phyloP scores from a whole-genome alignment of 2,329 filamentous ascomycete species.

The Arthrobotrys pseudoclavata region DNA sequence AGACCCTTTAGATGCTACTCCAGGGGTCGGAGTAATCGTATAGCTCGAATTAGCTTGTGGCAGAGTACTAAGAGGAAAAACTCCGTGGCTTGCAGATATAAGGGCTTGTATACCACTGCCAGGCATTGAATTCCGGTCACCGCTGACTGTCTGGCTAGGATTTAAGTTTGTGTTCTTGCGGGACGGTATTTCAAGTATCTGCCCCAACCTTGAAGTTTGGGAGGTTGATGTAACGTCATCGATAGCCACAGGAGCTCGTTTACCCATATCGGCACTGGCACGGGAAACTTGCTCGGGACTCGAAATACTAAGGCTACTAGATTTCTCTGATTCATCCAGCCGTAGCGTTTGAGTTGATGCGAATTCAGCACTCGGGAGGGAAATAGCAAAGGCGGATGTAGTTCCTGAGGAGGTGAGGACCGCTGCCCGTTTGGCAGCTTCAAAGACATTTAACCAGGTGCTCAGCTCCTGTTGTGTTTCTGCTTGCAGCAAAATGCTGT shows the following conservation, averaged over 20 bases:
- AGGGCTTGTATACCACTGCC: slow-evolving; percentile 83
- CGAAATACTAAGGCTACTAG: slow-evolving; percentile 71
- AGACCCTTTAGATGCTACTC: slow-evolving; percentile 4
- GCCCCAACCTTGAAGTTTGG: slow-evolving; percentile 79
- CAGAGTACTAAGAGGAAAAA: slow-evolving; percentile 76
- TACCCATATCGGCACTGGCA: slow-evolving; percentile 72
- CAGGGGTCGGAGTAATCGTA: slow-evolving; percentile 64
- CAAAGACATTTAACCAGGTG: slow-evolving; percentile 93
- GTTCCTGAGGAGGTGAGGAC: slow-evolving; percentile 74
- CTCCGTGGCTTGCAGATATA: slow-evolving; percentile 85
- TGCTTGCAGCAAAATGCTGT: slow-evolving; percentile 85
- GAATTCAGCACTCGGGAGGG: slow-evolving; percentile 89
- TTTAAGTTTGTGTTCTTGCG: slow-evolving; percentile 21
- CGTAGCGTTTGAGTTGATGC: slow-evolving; percentile 76
- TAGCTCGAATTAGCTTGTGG: slow-evolving; percentile 63
- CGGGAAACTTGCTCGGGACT: slow-evolving; percentile 61
- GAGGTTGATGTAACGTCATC: slow-evolving; percentile 71
- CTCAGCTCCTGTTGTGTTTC: slow-evolving; percentile 93
- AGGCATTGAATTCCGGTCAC: slow-evolving; percentile 67
- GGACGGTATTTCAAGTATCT: slow-evolving; percentile 51
- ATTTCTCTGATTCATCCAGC: slow-evolving; percentile 72
- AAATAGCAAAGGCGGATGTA: slow-evolving; percentile 91
- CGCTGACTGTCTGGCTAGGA: slow-evolving; percentile 1
- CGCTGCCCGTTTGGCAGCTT: slow-evolving; percentile 91
- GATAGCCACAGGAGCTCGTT: slow-evolving; percentile 76